Evolutionary conservation across 2,329 filamentous ascomycete genomes (phyloP).

Genomic region (Rachicladosporium sp.): DNA sequence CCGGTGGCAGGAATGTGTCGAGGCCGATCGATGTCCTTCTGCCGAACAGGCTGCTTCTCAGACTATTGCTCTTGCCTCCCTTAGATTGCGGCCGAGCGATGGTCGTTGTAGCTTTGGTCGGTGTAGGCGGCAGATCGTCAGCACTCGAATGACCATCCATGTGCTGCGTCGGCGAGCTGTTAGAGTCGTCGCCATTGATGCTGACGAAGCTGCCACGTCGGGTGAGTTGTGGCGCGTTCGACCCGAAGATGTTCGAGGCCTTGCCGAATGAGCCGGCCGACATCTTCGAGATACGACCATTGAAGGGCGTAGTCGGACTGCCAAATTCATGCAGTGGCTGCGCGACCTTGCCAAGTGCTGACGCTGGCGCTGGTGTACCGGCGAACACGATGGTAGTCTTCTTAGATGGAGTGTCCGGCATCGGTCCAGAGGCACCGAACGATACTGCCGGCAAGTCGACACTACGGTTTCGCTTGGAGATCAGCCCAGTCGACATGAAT

Average conservation of each 20-base stretch:
- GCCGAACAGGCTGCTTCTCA: conserved; percentile 38
- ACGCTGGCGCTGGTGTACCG: conserved; percentile 42
- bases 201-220: conserved; percentile 64
- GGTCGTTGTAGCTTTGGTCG: conserved; percentile 56
- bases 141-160: conserved; percentile 44
- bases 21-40: conserved; percentile 33
- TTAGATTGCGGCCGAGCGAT: conserved; percentile 29
- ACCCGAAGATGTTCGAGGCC: conserved; percentile 51
- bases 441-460: conserved; percentile 46
- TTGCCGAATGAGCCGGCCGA: conserved; percentile 57
- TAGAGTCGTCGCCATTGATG: conserved; percentile 63
- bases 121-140: conserved; percentile 83
- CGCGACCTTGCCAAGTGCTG: conserved; percentile 44
- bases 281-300: conserved; percentile 47
- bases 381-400: conserved; percentile 43
- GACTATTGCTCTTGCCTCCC: conserved; percentile 37
- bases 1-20: conserved; percentile 34
- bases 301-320: conserved; percentile 71
- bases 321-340: conserved; percentile 62
- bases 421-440: conserved; percentile 44
- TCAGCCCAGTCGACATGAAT: conserved; percentile 86
- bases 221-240: conserved; percentile 35
- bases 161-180: conserved; percentile 43
- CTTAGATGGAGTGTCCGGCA: conserved; percentile 95
- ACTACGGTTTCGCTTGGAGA: conserved; percentile 82